Percentiles rank a stretch among this genome's conserved stretches.
Evolutionary conservation across 768 basidiomycete genomes (phyloP).

Genomic region (Termitomyces sp.): DNA sequence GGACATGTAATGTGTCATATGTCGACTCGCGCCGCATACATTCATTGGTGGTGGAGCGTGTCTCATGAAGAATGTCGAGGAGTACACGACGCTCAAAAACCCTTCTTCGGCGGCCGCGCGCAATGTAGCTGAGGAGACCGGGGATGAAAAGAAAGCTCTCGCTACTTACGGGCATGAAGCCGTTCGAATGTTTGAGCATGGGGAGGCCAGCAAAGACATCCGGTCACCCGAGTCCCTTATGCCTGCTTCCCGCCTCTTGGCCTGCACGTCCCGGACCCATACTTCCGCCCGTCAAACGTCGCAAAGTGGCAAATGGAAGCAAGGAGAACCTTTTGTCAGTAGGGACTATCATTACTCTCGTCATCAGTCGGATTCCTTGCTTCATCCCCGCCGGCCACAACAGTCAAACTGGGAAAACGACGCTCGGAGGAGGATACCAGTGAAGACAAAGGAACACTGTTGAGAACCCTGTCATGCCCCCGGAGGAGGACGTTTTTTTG

Average conservation of each 20-base stretch:
- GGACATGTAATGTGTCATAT: conserved; percentile 53
- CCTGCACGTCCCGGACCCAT: too few species aligned
- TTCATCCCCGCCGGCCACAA: conserved; percentile 22
- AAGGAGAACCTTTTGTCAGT: conserved; percentile 61
- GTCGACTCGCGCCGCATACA: conserved; percentile 35
- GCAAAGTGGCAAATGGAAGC: conserved; percentile 30
- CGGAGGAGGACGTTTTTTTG: conserved; percentile 12
- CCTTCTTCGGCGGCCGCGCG: not conserved
- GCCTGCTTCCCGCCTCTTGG: too few species aligned
- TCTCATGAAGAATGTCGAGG: conserved; percentile 45
- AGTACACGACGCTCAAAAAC: conserved; percentile 31
- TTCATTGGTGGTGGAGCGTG: conserved; percentile 41
- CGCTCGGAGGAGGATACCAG: conserved; percentile 33
- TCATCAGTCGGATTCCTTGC: conserved; percentile 43
- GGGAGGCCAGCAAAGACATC: conserved; percentile 15
- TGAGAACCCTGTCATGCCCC: not conserved
- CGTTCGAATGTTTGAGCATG: conserved; percentile 51
- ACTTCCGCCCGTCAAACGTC: conserved; percentile 38
- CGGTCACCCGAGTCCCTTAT: too few species aligned
- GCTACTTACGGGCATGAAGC: conserved; percentile 42
- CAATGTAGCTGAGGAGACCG: not conserved
- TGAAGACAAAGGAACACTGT: conserved; percentile 26
- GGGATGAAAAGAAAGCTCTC: conserved; percentile 35
- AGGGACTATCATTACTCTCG: conserved; percentile 23
- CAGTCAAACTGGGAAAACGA: conserved; percentile 40